Evolutionary conservation across 345 rosid genomes (phyloP).

Genomic region (Arabis alpina): DNA sequence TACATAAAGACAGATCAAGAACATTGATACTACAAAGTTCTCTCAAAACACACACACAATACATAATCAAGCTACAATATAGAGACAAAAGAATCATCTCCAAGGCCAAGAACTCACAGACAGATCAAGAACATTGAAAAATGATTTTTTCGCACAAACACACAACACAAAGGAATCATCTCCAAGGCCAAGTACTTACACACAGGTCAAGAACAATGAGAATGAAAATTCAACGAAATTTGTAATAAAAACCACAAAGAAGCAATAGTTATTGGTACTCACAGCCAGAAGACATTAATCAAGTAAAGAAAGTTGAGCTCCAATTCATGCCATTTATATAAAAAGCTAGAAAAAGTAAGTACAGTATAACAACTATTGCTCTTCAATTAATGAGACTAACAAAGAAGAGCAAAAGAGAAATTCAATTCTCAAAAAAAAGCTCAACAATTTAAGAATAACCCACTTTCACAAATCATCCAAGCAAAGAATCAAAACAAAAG

Average conservation of each 20-base stretch:
- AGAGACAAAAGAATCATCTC: conserved; percentile 19
- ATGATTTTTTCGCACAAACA: no score
- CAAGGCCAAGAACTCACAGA: neutral
- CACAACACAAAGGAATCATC: conserved; percentile 24
- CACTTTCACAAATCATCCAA: conserved; percentile 41
- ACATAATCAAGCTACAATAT: neutral
- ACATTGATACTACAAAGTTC: neutral
- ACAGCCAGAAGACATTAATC: conserved; percentile 31
- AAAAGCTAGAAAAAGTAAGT: conserved; percentile 33
- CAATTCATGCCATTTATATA: conserved; percentile 37
- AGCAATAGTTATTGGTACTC: neutral
- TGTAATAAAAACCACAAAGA: conserved; percentile 6
- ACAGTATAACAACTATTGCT: conserved; percentile 44
- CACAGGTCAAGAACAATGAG: neutral
- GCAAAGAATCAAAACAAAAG: conserved; percentile 47
- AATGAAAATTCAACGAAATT: neutral
- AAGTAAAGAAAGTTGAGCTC: conserved; percentile 32
- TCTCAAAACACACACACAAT: neutral
- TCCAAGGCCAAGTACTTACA: neutral
- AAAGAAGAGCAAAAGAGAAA: conserved; percentile 29
- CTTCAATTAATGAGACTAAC: conserved; percentile 44
- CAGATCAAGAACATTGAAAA: conserved; percentile 1
- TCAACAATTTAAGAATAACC: no score
- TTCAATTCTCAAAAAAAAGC: no score
- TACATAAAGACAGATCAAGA: neutral